These are phyloP conservation scores for Spathaspora passalidarum DNA, from an alignment of 805 yeast genomes.

Conservation along the genomic window DNA sequence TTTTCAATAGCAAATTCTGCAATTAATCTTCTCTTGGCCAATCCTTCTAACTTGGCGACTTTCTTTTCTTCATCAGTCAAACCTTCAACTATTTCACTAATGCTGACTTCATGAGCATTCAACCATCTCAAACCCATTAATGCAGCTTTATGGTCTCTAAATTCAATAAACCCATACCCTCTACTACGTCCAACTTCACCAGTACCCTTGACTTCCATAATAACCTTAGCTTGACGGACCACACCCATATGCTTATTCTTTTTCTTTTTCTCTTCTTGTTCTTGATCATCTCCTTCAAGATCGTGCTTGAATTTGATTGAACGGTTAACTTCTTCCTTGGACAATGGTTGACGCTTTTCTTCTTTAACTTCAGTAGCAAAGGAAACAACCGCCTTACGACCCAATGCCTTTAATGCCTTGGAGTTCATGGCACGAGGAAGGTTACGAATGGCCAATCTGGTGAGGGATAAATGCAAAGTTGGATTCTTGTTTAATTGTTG, in stretches of 20 bases:
- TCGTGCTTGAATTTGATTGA: constrained; percentile 66
- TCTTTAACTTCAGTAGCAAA: constrained; percentile 87
- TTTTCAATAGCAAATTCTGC: constrained; percentile 96
- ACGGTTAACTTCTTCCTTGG: constrained; percentile 83
- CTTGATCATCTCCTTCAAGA: constrained; percentile 18
- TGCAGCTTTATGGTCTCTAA: constrained; percentile 86
- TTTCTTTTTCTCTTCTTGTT: constrained; percentile 44
- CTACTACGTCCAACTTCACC: constrained; percentile 88
- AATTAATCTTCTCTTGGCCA: constrained; percentile 69
- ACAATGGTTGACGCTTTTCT: constrained; percentile 73
- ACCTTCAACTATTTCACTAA: constrained; percentile 69
- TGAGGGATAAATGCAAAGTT: constrained; percentile 84
- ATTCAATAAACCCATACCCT: constrained; percentile 96
- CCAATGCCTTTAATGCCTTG: constrained; percentile 84
- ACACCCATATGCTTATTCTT: constrained; percentile 81
- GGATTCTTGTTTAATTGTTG: constrained; percentile 91
- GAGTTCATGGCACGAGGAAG: constrained; percentile 90
- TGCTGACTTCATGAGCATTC: constrained; percentile 84
- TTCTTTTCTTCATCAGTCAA: constrained; percentile 65
- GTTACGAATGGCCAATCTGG: constrained; percentile 92
- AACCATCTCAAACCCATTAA: constrained; percentile 96
- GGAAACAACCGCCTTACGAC: constrained; percentile 90
- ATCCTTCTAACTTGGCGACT: constrained; percentile 49
- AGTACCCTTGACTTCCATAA: constrained; percentile 86
- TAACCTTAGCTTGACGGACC: constrained; percentile 88